A percentile compares a stretch with the other conserved stretches of the same genome.
Evolutionary conservation across 1,139 yeast genomes (phyloP).

Genomic region (Nakaseomyces delphensis): DNA sequence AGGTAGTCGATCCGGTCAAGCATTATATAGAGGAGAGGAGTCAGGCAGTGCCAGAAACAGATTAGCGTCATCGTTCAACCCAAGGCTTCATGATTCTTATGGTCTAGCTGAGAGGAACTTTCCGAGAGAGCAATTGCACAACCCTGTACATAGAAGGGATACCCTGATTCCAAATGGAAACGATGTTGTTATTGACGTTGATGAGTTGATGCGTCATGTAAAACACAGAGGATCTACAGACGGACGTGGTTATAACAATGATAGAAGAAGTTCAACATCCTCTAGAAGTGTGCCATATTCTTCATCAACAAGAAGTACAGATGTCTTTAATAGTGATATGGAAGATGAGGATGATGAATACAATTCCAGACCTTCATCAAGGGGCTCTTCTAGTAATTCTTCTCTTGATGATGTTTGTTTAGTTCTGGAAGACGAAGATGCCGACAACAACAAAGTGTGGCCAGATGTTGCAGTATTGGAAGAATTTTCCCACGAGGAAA

Average conservation of each 20-base stretch:
- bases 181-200: conserved; percentile 31
- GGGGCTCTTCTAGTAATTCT: conserved; percentile 55
- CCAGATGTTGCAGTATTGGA: conserved; percentile 71
- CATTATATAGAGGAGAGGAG: neutral
- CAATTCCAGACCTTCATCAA: conserved; percentile 28
- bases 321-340: conserved; percentile 8
- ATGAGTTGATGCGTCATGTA: conserved; percentile 28
- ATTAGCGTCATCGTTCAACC: neutral
- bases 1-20: neutral
- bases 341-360: conserved; percentile 18
- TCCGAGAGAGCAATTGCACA: conserved; percentile 7
- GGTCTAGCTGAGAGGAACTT: conserved; percentile 8
- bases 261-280: conserved; percentile 10
- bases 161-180: conserved; percentile 11
- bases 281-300: conserved; percentile 5
- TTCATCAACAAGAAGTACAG: conserved; percentile 8
- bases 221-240: conserved; percentile 13
- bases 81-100: conserved; percentile 8
- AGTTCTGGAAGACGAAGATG: conserved; percentile 50
- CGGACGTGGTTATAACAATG: conserved; percentile 6
- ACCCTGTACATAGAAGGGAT: conserved; percentile 8
- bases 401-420: conserved; percentile 86
- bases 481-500: conserved; percentile 70
- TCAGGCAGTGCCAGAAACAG: neutral
- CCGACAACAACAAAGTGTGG: conserved; percentile 42